phyloP scores from a whole-genome alignment of 768 basidiomycete species.

The Suillus hirtellus region DNA sequence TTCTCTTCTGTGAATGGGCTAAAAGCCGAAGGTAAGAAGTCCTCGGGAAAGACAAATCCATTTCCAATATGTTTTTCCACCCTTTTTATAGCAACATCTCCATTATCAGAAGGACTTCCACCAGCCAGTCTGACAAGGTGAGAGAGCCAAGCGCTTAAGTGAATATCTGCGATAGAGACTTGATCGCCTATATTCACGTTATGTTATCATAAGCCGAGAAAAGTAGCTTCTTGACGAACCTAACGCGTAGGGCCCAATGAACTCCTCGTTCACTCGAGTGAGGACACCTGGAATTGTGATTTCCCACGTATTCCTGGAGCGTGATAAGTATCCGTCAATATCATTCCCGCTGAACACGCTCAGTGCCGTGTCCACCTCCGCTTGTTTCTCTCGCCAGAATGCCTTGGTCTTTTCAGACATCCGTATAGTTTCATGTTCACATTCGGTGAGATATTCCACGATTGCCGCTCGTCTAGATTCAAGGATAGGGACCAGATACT shows the following conservation, averaged over 20 bases:
- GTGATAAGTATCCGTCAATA: constrained; percentile 51
- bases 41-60: constrained; percentile 45
- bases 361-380: constrained; percentile 42
- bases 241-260: constrained; percentile 63
- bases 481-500: constrained; percentile 42
- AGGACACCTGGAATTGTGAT: constrained; percentile 46
- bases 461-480: constrained; percentile 51
- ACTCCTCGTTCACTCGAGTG: constrained; percentile 50
- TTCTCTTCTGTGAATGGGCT: constrained; percentile 20
- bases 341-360: constrained; percentile 49
- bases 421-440: constrained; percentile 45
- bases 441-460: constrained; percentile 49
- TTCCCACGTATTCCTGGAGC: constrained; percentile 56
- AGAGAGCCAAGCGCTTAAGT: constrained; percentile 75
- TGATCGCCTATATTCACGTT: constrained; percentile 62
- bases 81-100: constrained; percentile 48
- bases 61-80: constrained; percentile 53
- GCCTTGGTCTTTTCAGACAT: constrained; percentile 62
- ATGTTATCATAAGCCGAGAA: neutral
- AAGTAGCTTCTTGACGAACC: constrained; percentile 42
- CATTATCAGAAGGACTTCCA: constrained; percentile 50
- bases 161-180: constrained; percentile 77
- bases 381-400: constrained; percentile 62
- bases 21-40: constrained; percentile 30
- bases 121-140: constrained; percentile 60